These are phyloP conservation scores for Fusarium mundagurra DNA, from an alignment of 2,329 filamentous ascomycete genomes.

Conservation along the genomic window DNA sequence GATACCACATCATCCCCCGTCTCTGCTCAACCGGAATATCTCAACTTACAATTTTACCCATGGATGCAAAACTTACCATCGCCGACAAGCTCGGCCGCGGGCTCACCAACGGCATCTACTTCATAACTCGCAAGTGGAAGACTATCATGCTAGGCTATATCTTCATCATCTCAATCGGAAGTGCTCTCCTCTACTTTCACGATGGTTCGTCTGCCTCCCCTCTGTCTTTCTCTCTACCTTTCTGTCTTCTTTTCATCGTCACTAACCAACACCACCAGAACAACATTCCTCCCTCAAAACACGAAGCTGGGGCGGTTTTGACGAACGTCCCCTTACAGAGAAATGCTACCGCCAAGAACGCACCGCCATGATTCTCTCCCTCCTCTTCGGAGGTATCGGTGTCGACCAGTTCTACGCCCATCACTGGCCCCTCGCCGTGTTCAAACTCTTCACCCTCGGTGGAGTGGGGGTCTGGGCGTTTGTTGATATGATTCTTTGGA, in stretches of 20 bases:
- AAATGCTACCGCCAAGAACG: constrained; percentile 37
- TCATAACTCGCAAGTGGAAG: constrained; percentile 8
- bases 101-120: constrained; percentile 5
- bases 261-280: background rate
- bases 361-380: constrained; percentile 31
- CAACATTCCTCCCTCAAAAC: constrained; percentile 1
- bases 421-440: constrained; percentile 27
- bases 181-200: constrained; percentile 10
- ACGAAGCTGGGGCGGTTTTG: constrained; percentile 31
- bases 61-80: constrained; percentile 4
- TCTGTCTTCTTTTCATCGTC: background rate
- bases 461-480: constrained; percentile 28
- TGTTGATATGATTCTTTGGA: constrained; percentile 38
- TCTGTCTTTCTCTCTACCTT: background rate
- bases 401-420: constrained; percentile 36
- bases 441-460: constrained; percentile 34
- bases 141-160: constrained; percentile 2
- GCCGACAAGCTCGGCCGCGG: constrained; percentile 19
- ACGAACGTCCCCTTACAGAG: constrained; percentile 17
- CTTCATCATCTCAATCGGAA: constrained; percentile 6
- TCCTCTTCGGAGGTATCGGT: constrained; percentile 20
- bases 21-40: background rate
- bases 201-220: background rate
- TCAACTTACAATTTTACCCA: background rate
- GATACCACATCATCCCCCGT: background rate